Evolutionary conservation across 1,284 basidiomycete genomes (phyloP), one percentile per base, ranked within the genome.

Genomic region (Chalciporus sp.): DNA sequence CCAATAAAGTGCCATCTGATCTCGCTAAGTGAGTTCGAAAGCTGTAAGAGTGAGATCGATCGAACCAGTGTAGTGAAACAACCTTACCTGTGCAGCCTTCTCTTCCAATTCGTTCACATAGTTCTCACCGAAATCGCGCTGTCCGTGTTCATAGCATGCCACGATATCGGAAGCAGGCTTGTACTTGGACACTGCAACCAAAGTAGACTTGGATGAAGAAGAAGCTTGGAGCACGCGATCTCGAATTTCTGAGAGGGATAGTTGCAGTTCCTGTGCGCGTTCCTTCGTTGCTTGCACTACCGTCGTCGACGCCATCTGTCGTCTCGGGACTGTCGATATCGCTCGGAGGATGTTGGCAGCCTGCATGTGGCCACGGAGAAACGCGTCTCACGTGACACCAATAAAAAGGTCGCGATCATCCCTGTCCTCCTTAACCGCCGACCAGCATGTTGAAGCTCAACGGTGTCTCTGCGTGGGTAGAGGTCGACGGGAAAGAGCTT

Each of bases 1-100:
- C 96, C 96, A 61, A 99, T 96, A 70, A 98, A 98, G 74, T 98
- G 96, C 97, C 97, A 99, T 58, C 88, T 80, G 63, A 97, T 93
- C 60, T 92, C 89, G 35, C n/a, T 6, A 3, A 37, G n/a, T 11
- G 16, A 7, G 26, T 64, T 59, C 0, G 94, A 93, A 16, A 95
- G 80, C 92, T 95, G 66, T 23, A 54, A 47, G 39, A 14, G 28
- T 57, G 33, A 48, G 31, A 58, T 49, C 43, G 53, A 45, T 40
- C 47, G 40, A n/a, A 37, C 23, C 14, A 41, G 27, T 12, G 8
- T 6, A 16, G 20, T 42, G 29, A 26, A 41, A 19, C 3, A 44
- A 53, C 49, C 88, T 59, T 64, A 92, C 92, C 69, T 83, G 75
- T 49, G 76, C 75, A 1, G 93, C 89, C 68, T 97, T 99, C 44